A percentile compares a stretch with the other conserved stretches of the same genome.
phyloP scores from a whole-genome alignment of 306 rosid species.

The Senna siamea region DNA sequence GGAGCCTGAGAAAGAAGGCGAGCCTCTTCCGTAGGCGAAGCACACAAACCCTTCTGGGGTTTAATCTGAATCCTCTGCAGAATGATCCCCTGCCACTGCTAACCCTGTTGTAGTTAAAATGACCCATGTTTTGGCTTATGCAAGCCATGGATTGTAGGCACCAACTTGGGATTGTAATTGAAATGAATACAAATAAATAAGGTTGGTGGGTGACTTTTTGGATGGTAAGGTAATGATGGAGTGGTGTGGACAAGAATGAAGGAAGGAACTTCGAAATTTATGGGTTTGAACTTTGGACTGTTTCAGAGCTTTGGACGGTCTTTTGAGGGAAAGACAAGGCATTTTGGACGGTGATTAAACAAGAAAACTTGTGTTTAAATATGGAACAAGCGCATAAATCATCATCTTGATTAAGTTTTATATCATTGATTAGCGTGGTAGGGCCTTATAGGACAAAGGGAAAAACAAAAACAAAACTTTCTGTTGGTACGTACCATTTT shows the following conservation, averaged over 20 bases:
- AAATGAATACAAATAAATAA: slow-evolving; percentile 31
- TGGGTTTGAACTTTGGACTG: slow-evolving; percentile 45
- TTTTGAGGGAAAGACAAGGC: slow-evolving; percentile 40
- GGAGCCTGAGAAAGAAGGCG: slow-evolving; percentile 47
- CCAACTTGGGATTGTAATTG: too few relatives aligned
- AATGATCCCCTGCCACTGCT: slow-evolving; percentile 62
- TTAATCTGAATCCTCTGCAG: slow-evolving; percentile 65
- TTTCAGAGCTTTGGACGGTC: slow-evolving; percentile 44
- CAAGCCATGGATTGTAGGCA: too few relatives aligned
- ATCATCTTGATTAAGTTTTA: slow-evolving; percentile 14
- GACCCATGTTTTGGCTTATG: slow-evolving; percentile 39
- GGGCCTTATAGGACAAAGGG: slow-evolving; percentile 33
- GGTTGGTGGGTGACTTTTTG: slow-evolving; percentile 55
- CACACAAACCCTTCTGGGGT: slow-evolving; percentile 50
- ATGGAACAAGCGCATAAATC: slow-evolving; percentile 16
- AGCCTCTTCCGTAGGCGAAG: slow-evolving; percentile 53
- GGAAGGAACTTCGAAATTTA: slow-evolving; percentile 51
- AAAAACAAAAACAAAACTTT: background rate
- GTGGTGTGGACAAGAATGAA: slow-evolving; percentile 32
- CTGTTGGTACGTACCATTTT: too few relatives aligned
- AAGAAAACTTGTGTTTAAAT: slow-evolving; percentile 30
- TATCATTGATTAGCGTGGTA: slow-evolving; percentile 51
- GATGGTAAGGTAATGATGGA: slow-evolving; percentile 44
- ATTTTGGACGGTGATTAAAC: slow-evolving; percentile 36
- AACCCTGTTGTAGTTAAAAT: slow-evolving; percentile 49